Conservation (phyloP, 352 stramenopile genomes). For the Phytophthora syringae region DNA sequence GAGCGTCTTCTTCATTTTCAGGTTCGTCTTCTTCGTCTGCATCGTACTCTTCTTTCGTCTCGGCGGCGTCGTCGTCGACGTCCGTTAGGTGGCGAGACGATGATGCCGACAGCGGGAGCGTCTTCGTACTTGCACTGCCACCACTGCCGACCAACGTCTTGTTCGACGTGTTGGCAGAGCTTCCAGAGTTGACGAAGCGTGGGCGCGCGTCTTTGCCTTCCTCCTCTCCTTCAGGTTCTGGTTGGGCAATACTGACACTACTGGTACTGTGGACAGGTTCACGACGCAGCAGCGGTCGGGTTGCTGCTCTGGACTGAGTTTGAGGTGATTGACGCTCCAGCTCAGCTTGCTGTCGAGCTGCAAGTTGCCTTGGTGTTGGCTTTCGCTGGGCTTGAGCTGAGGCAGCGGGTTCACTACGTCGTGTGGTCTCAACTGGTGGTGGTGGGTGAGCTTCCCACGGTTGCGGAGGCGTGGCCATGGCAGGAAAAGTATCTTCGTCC, state of each 20-base stretch:
- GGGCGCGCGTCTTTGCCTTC: constrained; percentile 37
- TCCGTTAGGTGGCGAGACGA: constrained; percentile 54
- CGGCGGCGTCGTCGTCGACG: constrained; percentile 36
- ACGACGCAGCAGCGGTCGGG: constrained; percentile 27
- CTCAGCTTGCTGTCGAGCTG: constrained; percentile 25
- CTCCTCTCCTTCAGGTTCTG: constrained; percentile 26
- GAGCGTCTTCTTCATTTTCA: constrained; percentile 42
- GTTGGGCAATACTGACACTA: constrained; percentile 29
- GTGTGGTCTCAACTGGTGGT: constrained; percentile 5
- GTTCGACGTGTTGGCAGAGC: constrained; percentile 52
- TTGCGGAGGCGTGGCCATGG: constrained; percentile 13
- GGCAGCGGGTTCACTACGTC: constrained; percentile 10
- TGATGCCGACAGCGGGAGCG: constrained; percentile 52
- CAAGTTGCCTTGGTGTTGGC: constrained; percentile 20
- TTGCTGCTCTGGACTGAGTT: constrained; percentile 24
- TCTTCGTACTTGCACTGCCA: constrained; percentile 60
- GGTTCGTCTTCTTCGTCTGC: constrained; percentile 52
- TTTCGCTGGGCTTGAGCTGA: constrained; percentile 17
- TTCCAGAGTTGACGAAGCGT: constrained; percentile 36
- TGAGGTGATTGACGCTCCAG: constrained; percentile 17
- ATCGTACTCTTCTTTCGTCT: constrained; percentile 44
- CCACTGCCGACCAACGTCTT: constrained; percentile 55
- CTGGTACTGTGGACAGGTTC: constrained; percentile 38
- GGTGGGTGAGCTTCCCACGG: constrained; percentile 10
- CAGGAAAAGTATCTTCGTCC: constrained; percentile 38